phyloP scores from a whole-genome alignment of 139 green algal genomes.

The Zygnema cylindricum region DNA sequence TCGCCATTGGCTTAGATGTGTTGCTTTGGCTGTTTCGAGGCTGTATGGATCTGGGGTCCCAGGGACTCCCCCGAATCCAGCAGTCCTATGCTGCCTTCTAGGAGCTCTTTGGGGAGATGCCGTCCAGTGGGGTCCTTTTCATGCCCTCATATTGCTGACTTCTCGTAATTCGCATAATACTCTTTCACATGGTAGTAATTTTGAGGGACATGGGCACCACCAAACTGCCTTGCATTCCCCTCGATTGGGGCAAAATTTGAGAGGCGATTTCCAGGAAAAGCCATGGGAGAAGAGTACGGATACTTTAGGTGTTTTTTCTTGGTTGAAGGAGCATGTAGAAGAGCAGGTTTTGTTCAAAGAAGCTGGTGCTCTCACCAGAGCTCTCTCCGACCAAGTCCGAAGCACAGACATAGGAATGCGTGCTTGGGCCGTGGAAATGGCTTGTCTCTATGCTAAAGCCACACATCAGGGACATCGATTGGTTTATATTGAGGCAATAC shows the following conservation, averaged over 20 bases:
- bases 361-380: background rate
- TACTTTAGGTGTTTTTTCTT: background rate
- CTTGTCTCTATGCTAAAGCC: background rate
- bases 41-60: background rate
- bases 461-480: background rate
- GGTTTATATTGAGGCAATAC: background rate
- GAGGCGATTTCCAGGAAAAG: background rate
- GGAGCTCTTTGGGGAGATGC: background rate
- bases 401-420: background rate
- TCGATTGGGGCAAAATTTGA: background rate
- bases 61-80: background rate
- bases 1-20: conserved; percentile 3
- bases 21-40: background rate
- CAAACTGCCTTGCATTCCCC: too few relatives aligned
- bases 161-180: background rate
- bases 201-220: too few relatives aligned
- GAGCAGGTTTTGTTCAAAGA: background rate
- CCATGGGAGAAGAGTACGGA: background rate
- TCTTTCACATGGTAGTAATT: background rate
- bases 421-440: background rate
- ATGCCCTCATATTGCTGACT: background rate
- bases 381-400: background rate
- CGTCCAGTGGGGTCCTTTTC: background rate
- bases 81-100: background rate
- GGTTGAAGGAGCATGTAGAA: background rate